Base-by-base conservation (phyloP, 2,329 filamentous ascomycete species). In the Botrytis fabae region DNA sequence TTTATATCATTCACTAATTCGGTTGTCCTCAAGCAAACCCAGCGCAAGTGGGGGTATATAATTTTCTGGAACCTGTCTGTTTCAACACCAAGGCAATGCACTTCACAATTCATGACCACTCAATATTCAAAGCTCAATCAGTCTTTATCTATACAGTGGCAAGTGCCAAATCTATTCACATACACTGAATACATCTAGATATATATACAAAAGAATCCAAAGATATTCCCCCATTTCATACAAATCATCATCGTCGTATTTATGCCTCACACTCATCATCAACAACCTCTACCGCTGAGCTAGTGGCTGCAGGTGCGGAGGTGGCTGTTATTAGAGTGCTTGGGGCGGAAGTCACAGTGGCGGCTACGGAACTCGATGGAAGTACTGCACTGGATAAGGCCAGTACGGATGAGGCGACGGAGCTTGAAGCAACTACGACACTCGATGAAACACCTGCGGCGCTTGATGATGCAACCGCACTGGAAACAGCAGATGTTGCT, bases 251-350 rank as follows among this genome's bases (percentile, higher is more conserved):
- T 28, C 25, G n/a, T 35, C n/a, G 18, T 9, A 28, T 68, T 22
- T 71, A 71, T 44, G 70, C 70, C 0, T 71, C 61, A 22, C 70
- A 71, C 69, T 65, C 70, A 51, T 48, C 63, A 72, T 69, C 51
- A 16, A 16, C 44, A 35, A 51, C 44, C 28, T 12, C 48, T 14
- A 20, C 46, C 40, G 32, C 40, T 1, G 70, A 32, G 16, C 40
- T 68, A 22, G 48, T 66, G 7, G 70, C 61, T 5, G 44, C 61
- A 6, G 44, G 3, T 20, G 44, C 60, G 12, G 69, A 54, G 22
- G 38, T 66, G 9, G 69, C 69, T 22, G 69, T 70, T 8, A 71
- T 4, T 12, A 66, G 5, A n/a, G 70, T 65, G 6, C n/a, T 65
- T 12, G 60, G 46, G 4, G 38, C 44, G 1, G 70, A 38, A 22